Evolutionary conservation across 371 early-diverging fungal genomes (phyloP).

Genomic region (Agmasoma carcini): DNA sequence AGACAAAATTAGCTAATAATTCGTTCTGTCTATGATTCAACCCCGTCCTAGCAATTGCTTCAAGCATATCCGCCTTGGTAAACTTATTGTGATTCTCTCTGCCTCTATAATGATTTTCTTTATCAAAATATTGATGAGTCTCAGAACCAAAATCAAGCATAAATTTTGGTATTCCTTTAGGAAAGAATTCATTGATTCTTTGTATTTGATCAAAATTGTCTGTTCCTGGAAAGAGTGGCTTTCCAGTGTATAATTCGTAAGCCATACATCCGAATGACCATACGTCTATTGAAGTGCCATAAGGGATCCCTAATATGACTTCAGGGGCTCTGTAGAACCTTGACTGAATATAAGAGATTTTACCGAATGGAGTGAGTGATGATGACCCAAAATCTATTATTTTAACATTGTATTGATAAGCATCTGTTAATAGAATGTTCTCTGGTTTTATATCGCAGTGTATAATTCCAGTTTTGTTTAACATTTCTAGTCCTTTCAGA

Average conservation of each 20-base stretch:
- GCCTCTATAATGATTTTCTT: constrained; percentile 26
- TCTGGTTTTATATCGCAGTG: constrained; percentile 96
- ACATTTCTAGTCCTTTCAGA: constrained; percentile 64
- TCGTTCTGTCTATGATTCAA: constrained; percentile 1
- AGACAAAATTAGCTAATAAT: constrained; percentile 13
- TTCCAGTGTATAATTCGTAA: constrained; percentile 55
- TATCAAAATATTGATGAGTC: constrained; percentile 30
- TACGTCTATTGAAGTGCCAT: constrained; percentile 77
- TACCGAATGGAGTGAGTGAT: constrained; percentile 64
- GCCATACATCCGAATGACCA: constrained; percentile 79
- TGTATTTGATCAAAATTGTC: constrained; percentile 71
- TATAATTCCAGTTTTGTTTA: constrained; percentile 67
- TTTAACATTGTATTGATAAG: constrained; percentile 65
- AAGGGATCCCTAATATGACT: constrained; percentile 73
- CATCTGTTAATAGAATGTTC: constrained; percentile 64
- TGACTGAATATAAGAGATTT: constrained; percentile 79
- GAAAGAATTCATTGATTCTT: constrained; percentile 56
- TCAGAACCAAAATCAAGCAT: constrained; percentile 40
- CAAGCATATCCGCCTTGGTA: constrained; percentile 17
- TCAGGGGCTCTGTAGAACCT: constrained; percentile 88
- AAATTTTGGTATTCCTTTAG: constrained; percentile 21
- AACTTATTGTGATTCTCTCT: neutral
- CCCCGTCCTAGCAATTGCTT: constrained; percentile 13
- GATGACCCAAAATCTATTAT: constrained; percentile 93
- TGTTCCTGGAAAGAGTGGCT: constrained; percentile 81